Percentiles rank a stretch among this genome's conserved stretches.
Conservation (phyloP, 192 early-diverging fungal genomes). For the Backusella liffmaniae region DNA sequence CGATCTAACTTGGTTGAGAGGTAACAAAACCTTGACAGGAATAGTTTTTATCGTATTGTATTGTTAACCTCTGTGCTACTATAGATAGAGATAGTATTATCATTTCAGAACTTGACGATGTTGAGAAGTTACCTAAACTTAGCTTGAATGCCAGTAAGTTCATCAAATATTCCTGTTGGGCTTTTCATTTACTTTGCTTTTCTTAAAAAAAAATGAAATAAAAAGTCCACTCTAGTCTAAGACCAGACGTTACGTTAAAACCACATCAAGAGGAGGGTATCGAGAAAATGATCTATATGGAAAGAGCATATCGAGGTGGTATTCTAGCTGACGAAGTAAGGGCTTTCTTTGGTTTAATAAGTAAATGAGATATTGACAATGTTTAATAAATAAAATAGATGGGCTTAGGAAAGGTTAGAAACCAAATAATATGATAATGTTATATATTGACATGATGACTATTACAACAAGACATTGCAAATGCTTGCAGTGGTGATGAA, state of each 20-base stretch:
- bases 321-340: conserved; percentile 30
- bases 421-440: neutral
- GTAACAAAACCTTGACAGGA: neutral
- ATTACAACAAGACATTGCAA: conserved; percentile 19
- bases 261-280: conserved; percentile 26
- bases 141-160: conserved; percentile 23
- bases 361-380: neutral
- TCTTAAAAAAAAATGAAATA: neutral
- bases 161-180: neutral
- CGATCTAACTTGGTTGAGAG: conserved; percentile 11
- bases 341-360: neutral
- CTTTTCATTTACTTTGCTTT: neutral
- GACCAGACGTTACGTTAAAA: neutral
- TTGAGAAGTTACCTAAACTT: conserved; percentile 7
- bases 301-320: conserved; percentile 16
- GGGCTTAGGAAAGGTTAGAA: conserved; percentile 28
- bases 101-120: neutral
- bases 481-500: conserved; percentile 11
- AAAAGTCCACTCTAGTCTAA: conserved; percentile 21
- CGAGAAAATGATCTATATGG: conserved; percentile 20
- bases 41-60: neutral
- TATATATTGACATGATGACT: neutral
- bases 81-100: conserved; percentile 23
- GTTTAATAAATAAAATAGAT: conserved; percentile 13
- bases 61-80: neutral